Base-by-base conservation (phyloP, 2,329 filamentous ascomycete genomes). In the Alternaria ventricosa region DNA sequence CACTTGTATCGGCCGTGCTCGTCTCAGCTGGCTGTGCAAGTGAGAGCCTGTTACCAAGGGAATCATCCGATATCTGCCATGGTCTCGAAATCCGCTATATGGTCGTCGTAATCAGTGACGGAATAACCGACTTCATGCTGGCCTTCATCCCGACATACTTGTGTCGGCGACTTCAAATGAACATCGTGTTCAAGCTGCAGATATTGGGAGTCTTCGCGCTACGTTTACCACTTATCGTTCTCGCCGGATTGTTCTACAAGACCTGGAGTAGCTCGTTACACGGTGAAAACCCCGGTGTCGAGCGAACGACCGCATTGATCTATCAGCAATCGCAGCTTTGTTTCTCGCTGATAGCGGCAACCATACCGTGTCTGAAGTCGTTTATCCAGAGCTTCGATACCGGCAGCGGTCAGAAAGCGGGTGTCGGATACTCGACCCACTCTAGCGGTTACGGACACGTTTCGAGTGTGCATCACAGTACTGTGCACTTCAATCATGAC, bases 131-230 rank as follows among this genome's bases (percentile, higher is more conserved):
- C 33, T 8, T 73, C 5, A 18, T 70, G 6, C 66, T 78, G 3
- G 63, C 73, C 6, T 43, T 71, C 2, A 30, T 71, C 11, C 75
- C 75, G 0, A 55, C 68, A 5, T 75, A 68, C 30, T 45, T 78
- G 4, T 70, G 75, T 27, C 72, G 68, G 54, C 58, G 68, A 36
- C 27, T 78, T 4, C 71, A 76, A 18, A 78, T 78, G 75, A 60
- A 61, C 4, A 18, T 61, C 4, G 6, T 7, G 5, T 60, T 73
- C 36, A 78, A 78, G 55, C 11, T 75, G 6, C 73, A 75, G 49
- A 72, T 78, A n/a, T 44, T 74, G 3, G 60, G 67, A 0, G 63
- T 74, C 3, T 78, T 78, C 43, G 63, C 68, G 12, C 60, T 73
- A 20, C 70, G 75, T 0, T 27, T 74, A n/a, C 72, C 69, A 1